Evolutionary conservation across 202 grass and related monocot species (phyloP), one percentile per base, ranked within the genome.

Genomic region (Elaeis oleifera): DNA sequence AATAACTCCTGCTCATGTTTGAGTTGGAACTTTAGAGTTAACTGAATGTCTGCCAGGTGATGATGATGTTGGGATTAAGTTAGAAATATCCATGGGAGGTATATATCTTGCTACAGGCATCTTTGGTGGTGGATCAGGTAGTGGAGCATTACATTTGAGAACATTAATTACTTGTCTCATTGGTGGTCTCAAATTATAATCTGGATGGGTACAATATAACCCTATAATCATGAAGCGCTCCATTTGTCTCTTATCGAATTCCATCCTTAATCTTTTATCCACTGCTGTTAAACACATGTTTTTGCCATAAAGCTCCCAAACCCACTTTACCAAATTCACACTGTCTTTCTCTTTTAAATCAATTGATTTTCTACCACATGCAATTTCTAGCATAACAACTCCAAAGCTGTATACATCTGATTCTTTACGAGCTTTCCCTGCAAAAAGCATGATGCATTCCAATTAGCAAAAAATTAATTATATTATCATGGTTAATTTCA

Each of bases 161-260:
- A 65, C 72, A 64, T 80, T 60, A 18, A 60, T 18, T 0, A 59
- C 84, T 18, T 74, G 75, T 28, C 51, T 39, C 5, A 88, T 83
- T 5, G 24, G 21, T 2, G 84, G 84, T n/a, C 84, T 69, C 22
- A 55, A 16, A 9, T 53, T 70, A n/a, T 52, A 49, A 29, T 88
- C 80, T 0, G 79, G 84, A 64, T 88, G 84, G 5, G 72, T 72
- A 23, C 76, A 83, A 75, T 74, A 87, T 24, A 82, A 23, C 31
- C 84, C 84, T 0, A 82, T 74, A 17, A 49, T 71, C 44, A 87
- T 31, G 23, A 79, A 16, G 0, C 79, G 48, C 71, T 76, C 71
- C 79, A 87, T 72, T 52, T 83, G 68, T 60, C 22, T 51, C 22
- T 0, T 49, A 6, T 83, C 68, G 39, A 76, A 80, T 20, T 51